A percentile compares a stretch with the other conserved stretches of the same genome.
phyloP scores from a whole-genome alignment of 805 yeast genomes.

The Saturnispora zaruensis region DNA sequence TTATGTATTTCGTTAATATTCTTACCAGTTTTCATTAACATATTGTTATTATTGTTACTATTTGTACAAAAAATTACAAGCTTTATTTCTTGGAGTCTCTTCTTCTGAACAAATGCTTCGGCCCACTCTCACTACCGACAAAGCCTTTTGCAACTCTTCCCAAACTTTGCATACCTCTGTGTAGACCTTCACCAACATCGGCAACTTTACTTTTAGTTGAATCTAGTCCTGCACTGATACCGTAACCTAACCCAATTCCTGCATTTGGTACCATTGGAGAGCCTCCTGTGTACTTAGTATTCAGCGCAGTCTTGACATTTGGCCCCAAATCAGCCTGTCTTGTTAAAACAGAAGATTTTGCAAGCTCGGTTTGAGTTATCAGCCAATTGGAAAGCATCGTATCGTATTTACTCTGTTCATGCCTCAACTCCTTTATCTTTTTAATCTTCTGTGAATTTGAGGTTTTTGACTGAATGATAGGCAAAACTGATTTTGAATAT shows the following conservation, averaged over 20 bases:
- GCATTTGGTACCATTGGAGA: neutral
- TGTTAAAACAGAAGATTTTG: neutral
- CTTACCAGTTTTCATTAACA: neutral
- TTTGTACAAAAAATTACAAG: neutral
- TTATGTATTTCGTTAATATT: neutral
- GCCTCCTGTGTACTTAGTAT: slow-evolving; percentile 6
- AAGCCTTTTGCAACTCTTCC: slow-evolving; percentile 8
- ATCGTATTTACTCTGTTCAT: neutral
- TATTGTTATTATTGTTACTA: neutral
- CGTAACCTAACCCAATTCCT: slow-evolving; percentile 6
- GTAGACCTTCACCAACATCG: slow-evolving; percentile 9
- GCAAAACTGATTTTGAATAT: neutral
- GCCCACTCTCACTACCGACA: slow-evolving; percentile 1
- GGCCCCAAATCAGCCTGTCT: slow-evolving; percentile 5
- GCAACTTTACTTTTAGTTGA: slow-evolving; percentile 6
- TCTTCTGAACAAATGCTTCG: slow-evolving; percentile 2
- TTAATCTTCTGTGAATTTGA: neutral
- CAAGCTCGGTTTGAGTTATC: slow-evolving; percentile 6
- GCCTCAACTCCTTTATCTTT: neutral
- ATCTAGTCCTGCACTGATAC: slow-evolving; percentile 6
- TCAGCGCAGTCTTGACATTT: slow-evolving; percentile 4
- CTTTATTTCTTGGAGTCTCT: neutral
- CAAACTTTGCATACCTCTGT: slow-evolving; percentile 9
- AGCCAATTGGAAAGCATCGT: slow-evolving; percentile 3
- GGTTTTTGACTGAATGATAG: neutral